Base-by-base conservation (phyloP, 345 rosid species). In the Sisymbrium irio region DNA sequence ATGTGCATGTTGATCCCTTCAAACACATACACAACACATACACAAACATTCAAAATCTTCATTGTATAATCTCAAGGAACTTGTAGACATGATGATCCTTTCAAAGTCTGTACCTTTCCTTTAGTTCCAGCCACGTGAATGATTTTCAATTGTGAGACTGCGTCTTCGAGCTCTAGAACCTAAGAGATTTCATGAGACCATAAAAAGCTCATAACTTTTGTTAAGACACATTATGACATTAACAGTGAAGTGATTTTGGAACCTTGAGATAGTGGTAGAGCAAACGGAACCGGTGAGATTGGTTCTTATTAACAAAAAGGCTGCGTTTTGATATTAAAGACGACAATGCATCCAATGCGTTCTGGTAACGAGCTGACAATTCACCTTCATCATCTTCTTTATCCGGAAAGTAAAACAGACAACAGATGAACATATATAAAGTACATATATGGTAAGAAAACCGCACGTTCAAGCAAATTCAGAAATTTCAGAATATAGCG, bases 81-180 rank as follows among this genome's bases (percentile, higher is more conserved):
- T 60, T 60, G 7, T 2, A 51, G 18, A 36, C 35, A 60, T 22
- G 14, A 56, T 30, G 54, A 49, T 8, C 13, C 13, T 35, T 74
- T 45, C 3, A 15, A 55, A 54, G 17, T 30, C 1, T 36, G 36
- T 74, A 94, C 98, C 93, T 94, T 95, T 53, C 99, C 98, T 82
- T 95, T 95, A 13, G 98, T 92, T 45, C 99, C 99, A 9, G 99
- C 99, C 13, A 95, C 97, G 53, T 95, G 99, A 62, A 95, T 89
- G 61, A 92, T 74, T 81, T 90, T 95, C 89, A 95, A 74, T 51
- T 86, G 74, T 17, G 88, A 77, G 66, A 95, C 83, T 18, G 89
- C 83, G 14, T 92, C 92, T 25, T 89, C 96, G 41, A 95, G 82
- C 65, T 89, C 97, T 73, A 95, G 79, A 17, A 86, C 86, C 98